phyloP scores from a whole-genome alignment of 148 eudicot species.

The Rhododendron williamsianum region DNA sequence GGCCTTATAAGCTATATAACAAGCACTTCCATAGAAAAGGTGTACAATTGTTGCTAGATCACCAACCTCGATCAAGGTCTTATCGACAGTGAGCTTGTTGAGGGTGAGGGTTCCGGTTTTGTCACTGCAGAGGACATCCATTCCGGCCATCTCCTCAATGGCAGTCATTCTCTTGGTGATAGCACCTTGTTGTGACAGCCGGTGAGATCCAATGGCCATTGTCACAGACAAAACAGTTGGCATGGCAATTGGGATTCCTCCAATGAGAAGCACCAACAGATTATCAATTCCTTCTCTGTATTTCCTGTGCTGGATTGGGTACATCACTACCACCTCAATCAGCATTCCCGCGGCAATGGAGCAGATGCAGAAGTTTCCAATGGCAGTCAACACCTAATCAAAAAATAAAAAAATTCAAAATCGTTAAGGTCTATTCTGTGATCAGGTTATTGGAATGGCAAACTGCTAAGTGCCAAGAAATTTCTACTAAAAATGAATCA shows the following conservation, averaged over 20 bases:
- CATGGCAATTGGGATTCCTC: slow-evolving; percentile 90
- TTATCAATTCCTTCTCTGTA: slow-evolving; percentile 78
- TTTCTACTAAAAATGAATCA: background rate
- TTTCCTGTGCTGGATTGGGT: slow-evolving; percentile 47
- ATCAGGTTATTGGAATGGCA: background rate
- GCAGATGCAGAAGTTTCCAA: slow-evolving; percentile 79
- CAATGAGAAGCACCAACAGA: slow-evolving; percentile 72
- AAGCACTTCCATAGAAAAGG: background rate
- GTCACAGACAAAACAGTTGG: slow-evolving; percentile 80
- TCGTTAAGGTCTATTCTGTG: background rate
- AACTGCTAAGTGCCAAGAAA: background rate
- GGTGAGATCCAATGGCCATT: slow-evolving; percentile 83
- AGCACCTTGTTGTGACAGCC: slow-evolving; percentile 72
- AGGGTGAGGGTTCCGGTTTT: slow-evolving; percentile 84
- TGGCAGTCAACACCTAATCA: slow-evolving; percentile 54
- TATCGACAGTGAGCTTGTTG: slow-evolving; percentile 74
- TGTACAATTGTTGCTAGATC: background rate
- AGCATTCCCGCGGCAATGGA: slow-evolving; percentile 58
- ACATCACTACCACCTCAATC: slow-evolving; percentile 68
- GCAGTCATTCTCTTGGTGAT: slow-evolving; percentile 92
- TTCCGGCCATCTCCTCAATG: slow-evolving; percentile 88
- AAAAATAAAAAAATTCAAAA: background rate
- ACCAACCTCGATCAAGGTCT: slow-evolving; percentile 51
- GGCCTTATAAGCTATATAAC: background rate
- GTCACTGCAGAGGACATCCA: slow-evolving; percentile 89